A percentile compares a stretch with the other conserved stretches of the same genome.
phyloP scores from a whole-genome alignment of 164 flowering plant species.

The Chloranthus sessilifolius region DNA sequence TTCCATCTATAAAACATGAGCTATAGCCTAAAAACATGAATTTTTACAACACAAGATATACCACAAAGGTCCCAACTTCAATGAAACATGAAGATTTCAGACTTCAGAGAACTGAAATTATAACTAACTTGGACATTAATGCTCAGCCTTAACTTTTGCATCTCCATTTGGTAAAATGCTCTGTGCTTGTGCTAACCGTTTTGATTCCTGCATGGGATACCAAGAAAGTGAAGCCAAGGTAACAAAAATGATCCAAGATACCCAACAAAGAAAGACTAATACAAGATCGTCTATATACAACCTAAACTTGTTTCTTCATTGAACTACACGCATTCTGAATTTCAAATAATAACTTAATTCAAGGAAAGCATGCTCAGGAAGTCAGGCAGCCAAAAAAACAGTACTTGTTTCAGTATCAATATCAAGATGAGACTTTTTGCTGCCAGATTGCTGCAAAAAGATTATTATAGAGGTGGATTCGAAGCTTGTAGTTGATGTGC shows the following conservation, averaged over 20 bases:
- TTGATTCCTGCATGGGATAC: conserved; percentile 52
- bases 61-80: not conserved
- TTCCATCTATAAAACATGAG: not conserved
- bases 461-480: too few relatives aligned
- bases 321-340: not conserved
- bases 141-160: conserved; percentile 61
- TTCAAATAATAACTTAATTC: not conserved
- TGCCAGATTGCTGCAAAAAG: too few relatives aligned
- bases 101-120: conserved; percentile 1
- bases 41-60: not conserved
- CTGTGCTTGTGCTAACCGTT: conserved; percentile 66
- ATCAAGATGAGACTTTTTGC: too few relatives aligned
- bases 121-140: conserved; percentile 15
- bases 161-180: conserved; percentile 73
- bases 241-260: too few relatives aligned
- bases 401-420: not conserved
- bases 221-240: not conserved
- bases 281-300: not conserved
- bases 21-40: not conserved
- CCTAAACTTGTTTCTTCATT: not conserved
- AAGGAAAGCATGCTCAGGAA: not conserved
- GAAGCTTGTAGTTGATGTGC: too few relatives aligned
- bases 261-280: not conserved
- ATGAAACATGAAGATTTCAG: not conserved
- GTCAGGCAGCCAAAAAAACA: not conserved